Evolutionary conservation across 345 rosid species (phyloP).

Genomic region (Carallia pectinifolia): DNA sequence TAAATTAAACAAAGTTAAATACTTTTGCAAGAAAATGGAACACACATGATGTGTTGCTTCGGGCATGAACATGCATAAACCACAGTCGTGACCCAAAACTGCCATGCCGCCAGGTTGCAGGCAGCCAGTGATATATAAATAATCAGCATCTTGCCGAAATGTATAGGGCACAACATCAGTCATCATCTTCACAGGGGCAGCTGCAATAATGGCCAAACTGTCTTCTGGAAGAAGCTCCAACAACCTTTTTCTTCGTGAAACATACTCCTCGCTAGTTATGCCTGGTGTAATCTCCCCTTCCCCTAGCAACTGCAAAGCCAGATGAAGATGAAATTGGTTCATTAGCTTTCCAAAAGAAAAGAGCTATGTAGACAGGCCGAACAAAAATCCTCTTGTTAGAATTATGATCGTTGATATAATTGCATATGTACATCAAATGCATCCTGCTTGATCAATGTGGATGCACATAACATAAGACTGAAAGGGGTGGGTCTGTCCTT

Average conservation of each 20-base stretch:
- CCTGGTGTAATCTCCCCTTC: conserved; percentile 96
- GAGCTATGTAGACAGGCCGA: not conserved
- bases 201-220: conserved; percentile 74
- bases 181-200: conserved; percentile 96
- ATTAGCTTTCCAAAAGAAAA: not conserved
- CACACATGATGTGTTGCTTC: conserved; percentile 74
- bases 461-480: no score
- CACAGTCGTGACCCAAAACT: conserved; percentile 60
- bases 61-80: conserved; percentile 99
- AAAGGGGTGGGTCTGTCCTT: not conserved
- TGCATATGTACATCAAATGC: not conserved
- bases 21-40: conserved; percentile 1
- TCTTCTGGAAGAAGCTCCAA: conserved; percentile 75
- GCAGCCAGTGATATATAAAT: conserved; percentile 83
- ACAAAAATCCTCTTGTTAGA: not conserved
- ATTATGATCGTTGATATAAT: not conserved
- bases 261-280: conserved; percentile 63
- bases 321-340: conserved; percentile 6
- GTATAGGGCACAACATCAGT: conserved; percentile 91
- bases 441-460: not conserved
- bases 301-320: conserved; percentile 54
- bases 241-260: conserved; percentile 65
- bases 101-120: conserved; percentile 96
- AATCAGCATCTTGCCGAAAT: conserved; percentile 86
- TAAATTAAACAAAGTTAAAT: conserved; percentile 1